Conservation (phyloP, 192 early-diverging fungal species). For the Spinellus fusiger region DNA sequence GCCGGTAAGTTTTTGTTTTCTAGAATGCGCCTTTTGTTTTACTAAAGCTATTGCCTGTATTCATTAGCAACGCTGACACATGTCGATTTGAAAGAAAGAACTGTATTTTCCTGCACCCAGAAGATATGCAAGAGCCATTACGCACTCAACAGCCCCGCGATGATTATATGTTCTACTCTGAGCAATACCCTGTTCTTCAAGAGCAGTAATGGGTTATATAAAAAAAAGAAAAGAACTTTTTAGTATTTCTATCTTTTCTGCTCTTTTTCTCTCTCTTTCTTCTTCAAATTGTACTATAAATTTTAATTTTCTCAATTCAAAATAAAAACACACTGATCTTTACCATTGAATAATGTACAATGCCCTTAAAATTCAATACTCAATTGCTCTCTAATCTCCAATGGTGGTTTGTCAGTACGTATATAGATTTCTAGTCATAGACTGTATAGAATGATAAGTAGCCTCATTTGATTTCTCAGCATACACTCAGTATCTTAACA, state of each 20-base stretch:
- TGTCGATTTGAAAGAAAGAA: neutral
- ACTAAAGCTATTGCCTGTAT: neutral
- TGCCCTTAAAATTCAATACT: no score
- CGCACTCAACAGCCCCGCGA: conserved; percentile 5
- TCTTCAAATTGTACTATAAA: neutral
- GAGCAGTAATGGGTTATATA: neutral
- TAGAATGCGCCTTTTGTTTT: neutral
- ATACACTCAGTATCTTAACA: no score
- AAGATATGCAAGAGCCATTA: conserved; percentile 1
- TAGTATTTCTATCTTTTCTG: neutral
- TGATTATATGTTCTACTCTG: neutral
- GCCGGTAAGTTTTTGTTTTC: conserved; percentile 30
- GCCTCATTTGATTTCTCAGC: no score
- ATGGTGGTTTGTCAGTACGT: no score
- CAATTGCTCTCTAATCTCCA: no score
- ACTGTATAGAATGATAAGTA: no score
- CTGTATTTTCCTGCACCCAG: neutral
- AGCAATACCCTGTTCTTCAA: neutral
- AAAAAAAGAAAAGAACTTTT: conserved; percentile 1
- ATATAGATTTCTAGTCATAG: no score
- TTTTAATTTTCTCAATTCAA: neutral
- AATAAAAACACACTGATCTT: neutral
- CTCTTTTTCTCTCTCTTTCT: neutral
- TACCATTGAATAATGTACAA: neutral
- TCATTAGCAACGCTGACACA: neutral